These are phyloP conservation scores for Zizania latifolia DNA, from an alignment of 176 grass and related monocot species.

Conservation along the genomic window DNA sequence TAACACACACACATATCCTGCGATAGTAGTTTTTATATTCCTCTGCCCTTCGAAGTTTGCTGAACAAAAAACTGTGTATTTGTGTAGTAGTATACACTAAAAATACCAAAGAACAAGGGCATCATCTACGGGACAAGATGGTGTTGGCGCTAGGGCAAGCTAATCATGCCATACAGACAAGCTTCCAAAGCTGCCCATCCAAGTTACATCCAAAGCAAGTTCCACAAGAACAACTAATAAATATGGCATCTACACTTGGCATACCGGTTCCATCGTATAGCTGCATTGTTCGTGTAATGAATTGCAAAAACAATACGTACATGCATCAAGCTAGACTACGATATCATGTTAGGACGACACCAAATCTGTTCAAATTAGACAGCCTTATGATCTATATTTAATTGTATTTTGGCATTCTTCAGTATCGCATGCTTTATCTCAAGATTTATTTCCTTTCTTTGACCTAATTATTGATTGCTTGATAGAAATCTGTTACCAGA, in stretches of 20 bases:
- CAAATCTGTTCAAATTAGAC: neutral
- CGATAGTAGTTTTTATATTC: neutral
- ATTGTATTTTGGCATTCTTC: neutral
- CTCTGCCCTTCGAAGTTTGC: too few species aligned
- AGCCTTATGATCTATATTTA: too few species aligned
- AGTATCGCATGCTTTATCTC: neutral
- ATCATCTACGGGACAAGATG: neutral
- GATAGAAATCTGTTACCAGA: neutral
- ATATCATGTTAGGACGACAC: neutral
- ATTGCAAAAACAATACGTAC: neutral
- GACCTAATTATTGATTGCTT: neutral
- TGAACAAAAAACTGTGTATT: too few species aligned
- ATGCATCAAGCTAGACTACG: neutral
- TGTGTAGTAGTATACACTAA: too few species aligned
- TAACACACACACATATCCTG: neutral
- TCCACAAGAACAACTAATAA: neutral
- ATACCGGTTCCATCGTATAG: neutral
- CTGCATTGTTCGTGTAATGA: neutral
- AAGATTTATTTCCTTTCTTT: neutral
- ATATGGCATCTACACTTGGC: neutral
- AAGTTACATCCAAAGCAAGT: neutral
- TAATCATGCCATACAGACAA: neutral
- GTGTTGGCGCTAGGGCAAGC: neutral
- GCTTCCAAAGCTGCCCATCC: neutral
- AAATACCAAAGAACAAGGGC: neutral